Percentiles rank a stretch among this genome's conserved stretches.
Conservation (phyloP, 139 green algal species). For the Micractinium conductrix region DNA sequence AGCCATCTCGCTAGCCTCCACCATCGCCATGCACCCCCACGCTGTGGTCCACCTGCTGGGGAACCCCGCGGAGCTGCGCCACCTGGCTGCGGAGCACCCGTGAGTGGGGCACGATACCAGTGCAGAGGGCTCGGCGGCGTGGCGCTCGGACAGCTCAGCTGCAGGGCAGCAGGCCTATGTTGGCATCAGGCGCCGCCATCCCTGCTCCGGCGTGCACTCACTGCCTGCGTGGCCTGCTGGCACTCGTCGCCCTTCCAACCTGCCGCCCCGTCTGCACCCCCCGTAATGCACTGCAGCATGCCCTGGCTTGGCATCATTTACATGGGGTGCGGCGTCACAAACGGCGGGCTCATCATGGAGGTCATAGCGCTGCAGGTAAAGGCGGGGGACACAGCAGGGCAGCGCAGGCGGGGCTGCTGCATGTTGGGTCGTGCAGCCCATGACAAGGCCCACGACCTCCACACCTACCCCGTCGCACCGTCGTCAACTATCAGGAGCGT, state of each 20-base stretch:
- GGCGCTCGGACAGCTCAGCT: too few species aligned
- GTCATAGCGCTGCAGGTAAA: constrained; percentile 32
- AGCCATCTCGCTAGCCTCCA: constrained; percentile 29
- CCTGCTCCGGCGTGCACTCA: too few species aligned
- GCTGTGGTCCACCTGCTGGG: constrained; percentile 13
- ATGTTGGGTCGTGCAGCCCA: too few species aligned
- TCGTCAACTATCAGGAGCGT: too few species aligned
- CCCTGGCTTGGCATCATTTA: constrained; percentile 61
- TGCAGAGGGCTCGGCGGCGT: background rate
- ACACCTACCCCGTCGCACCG: too few species aligned
- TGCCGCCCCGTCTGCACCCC: background rate
- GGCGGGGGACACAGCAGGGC: too few species aligned
- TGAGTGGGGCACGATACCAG: background rate
- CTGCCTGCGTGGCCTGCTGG: background rate
- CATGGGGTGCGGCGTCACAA: constrained; percentile 67
- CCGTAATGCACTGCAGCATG: constrained; percentile 22
- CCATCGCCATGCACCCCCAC: constrained; percentile 18
- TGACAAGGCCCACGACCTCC: too few species aligned
- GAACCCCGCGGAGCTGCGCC: background rate
- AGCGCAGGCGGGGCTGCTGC: too few species aligned
- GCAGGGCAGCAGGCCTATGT: background rate
- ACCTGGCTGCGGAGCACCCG: background rate
- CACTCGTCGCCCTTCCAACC: background rate
- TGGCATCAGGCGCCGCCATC: too few species aligned
- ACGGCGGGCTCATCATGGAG: constrained; percentile 59